Evolutionary conservation across 2,329 filamentous ascomycete genomes (phyloP).

Genomic region (Hymenoscyphus fructigenus): DNA sequence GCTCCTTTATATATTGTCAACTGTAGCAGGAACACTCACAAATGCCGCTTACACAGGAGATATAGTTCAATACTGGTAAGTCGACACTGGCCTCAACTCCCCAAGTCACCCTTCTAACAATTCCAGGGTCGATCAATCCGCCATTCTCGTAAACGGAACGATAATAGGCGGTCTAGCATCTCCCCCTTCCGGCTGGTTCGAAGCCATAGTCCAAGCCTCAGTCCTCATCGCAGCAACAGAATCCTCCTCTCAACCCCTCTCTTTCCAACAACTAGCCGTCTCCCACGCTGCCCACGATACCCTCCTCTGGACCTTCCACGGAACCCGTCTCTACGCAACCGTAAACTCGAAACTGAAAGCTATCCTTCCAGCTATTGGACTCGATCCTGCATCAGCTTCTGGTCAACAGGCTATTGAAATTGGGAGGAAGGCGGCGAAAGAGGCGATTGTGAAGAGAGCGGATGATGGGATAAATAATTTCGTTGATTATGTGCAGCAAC

Average conservation of each 20-base stretch:
- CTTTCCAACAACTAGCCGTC: background rate
- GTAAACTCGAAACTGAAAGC: background rate
- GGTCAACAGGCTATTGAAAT: background rate
- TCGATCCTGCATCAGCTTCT: background rate
- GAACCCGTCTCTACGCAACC: background rate
- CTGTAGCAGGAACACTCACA: background rate
- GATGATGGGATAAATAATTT: background rate
- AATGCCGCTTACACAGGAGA: background rate
- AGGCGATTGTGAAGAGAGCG: background rate
- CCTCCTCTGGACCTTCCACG: background rate
- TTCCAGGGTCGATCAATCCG: background rate
- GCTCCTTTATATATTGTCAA: background rate
- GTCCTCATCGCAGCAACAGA: background rate
- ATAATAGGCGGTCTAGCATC: background rate
- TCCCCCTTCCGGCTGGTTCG: background rate
- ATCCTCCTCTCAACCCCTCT: background rate
- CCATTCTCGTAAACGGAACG: background rate
- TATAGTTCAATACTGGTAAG: background rate
- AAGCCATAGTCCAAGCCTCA: background rate
- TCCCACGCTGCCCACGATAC: background rate
- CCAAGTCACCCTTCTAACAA: background rate
- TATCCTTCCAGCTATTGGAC: background rate
- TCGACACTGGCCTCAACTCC: background rate
- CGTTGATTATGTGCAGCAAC: background rate
- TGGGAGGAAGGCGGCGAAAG: background rate